Evolutionary conservation across 441 rosid genomes (phyloP).

Genomic region (Populus hybrid): DNA sequence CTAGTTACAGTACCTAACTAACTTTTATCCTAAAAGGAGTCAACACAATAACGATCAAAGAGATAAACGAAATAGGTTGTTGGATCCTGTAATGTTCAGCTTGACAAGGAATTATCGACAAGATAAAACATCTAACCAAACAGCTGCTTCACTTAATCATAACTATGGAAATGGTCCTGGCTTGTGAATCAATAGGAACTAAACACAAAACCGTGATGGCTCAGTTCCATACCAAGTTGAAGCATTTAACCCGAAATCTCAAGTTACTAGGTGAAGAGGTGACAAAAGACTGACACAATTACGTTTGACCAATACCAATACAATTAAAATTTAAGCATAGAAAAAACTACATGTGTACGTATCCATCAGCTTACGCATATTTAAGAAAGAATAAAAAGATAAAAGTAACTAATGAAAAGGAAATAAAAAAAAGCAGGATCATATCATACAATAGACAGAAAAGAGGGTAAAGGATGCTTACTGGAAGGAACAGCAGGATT

Average conservation of each 20-base stretch:
- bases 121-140: not conserved
- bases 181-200: not conserved
- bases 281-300: not conserved
- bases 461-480: slow-evolving; percentile 26
- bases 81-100: too few relatives aligned
- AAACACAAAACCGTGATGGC: not conserved
- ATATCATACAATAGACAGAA: not conserved
- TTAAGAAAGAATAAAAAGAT: not conserved
- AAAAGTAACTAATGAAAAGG: not conserved
- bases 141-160: not conserved
- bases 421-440: not conserved
- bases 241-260: too few relatives aligned
- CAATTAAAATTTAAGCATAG: too few relatives aligned
- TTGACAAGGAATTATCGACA: too few relatives aligned
- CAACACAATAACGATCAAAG: too few relatives aligned
- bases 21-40: too few relatives aligned
- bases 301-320: not conserved
- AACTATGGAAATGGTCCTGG: too few relatives aligned
- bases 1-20: too few relatives aligned
- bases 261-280: too few relatives aligned
- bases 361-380: not conserved
- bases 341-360: too few relatives aligned
- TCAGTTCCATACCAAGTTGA: not conserved
- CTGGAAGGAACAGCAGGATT: slow-evolving; percentile 84
- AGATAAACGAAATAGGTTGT: too few relatives aligned